Base-by-base conservation (phyloP, 805 yeast genomes). In the Saturnispora mendoncae region DNA sequence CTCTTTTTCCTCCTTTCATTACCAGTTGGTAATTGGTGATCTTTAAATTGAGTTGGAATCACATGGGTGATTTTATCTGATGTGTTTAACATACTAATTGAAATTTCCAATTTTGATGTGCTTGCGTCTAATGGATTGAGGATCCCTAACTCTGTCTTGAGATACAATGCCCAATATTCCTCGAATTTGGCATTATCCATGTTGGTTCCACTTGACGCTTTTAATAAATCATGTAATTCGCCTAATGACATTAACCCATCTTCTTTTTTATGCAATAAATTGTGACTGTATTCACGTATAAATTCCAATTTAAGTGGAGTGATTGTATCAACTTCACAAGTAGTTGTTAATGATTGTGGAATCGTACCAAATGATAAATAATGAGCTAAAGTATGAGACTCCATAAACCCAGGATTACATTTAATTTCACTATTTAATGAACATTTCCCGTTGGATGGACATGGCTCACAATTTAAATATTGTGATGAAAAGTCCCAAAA, bases 371-470 rank as follows among this genome's bases (percentile, higher is more conserved):
- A 74, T 43, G 4, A 84, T 80, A 44, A 70, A 66, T 25, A 76
- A 55, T 30, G 74, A 62, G 47, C 72, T 67, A 71, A 78, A 71
- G 80, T 79, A 39, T 70, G 65, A 30, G 54, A 53, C 27, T 65
- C 68, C 35, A 73, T 57, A 54, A 66, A 83, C 43, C 80, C 94
- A 34, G 77, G 78, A 50, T 74, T 78, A 60, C 98, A 90, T 43
- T 71, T 76, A 7, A 84, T 53, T 39, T 69, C 65, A 51, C 82
- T 65, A 34, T 68, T 56, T 19, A 76, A 74, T 48, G 69, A 76
- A 61, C 97, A 90, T 29, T 74, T 66, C 0, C 88, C 92, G 61
- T 88, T 79, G 3, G 68, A 72, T 2, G 97, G 97, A 56, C 97
- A 90, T 20, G 73, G 73, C 4, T 72, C 62, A 62, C 98, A 90